Percentiles rank a stretch among this genome's conserved stretches.
These are phyloP conservation scores for Tuctoria greenei DNA, from an alignment of 176 grass and related monocot genomes.

Conservation along the genomic window DNA sequence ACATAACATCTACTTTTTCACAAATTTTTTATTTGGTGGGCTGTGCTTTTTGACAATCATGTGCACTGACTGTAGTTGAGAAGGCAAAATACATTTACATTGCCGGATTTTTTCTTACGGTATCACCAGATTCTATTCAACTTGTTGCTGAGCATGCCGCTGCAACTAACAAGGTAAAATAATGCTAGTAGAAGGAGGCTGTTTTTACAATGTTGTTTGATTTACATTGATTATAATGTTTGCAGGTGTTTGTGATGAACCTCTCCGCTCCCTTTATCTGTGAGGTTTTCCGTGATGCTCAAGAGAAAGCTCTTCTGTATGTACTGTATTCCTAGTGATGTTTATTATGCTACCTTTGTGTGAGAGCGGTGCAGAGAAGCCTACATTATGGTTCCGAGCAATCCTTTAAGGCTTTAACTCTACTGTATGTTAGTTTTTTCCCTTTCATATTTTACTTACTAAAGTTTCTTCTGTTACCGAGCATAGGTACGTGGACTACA, in stretches of 20 bases:
- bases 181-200: neutral
- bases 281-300: constrained; percentile 55
- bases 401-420: neutral
- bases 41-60: neutral
- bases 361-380: neutral
- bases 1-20: neutral
- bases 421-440: neutral
- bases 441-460: neutral
- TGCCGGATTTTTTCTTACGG: constrained; percentile 78
- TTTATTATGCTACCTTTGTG: constrained; percentile 6
- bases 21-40: neutral
- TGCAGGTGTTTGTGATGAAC: constrained; percentile 66
- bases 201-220: neutral
- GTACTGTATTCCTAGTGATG: constrained; percentile 27
- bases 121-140: constrained; percentile 77
- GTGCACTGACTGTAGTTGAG: constrained; percentile 55
- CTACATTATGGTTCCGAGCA: neutral
- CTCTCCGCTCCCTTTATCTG: constrained; percentile 87
- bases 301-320: constrained; percentile 64
- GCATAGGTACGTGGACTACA: constrained; percentile 60
- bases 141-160: constrained; percentile 77
- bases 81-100: constrained; percentile 86
- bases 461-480: neutral
- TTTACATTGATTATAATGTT: constrained; percentile 10
- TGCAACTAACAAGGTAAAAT: constrained; percentile 65